These are phyloP conservation scores for Tetradesmus obliquus DNA, from an alignment of 139 green algal species.

Conservation along the genomic window DNA sequence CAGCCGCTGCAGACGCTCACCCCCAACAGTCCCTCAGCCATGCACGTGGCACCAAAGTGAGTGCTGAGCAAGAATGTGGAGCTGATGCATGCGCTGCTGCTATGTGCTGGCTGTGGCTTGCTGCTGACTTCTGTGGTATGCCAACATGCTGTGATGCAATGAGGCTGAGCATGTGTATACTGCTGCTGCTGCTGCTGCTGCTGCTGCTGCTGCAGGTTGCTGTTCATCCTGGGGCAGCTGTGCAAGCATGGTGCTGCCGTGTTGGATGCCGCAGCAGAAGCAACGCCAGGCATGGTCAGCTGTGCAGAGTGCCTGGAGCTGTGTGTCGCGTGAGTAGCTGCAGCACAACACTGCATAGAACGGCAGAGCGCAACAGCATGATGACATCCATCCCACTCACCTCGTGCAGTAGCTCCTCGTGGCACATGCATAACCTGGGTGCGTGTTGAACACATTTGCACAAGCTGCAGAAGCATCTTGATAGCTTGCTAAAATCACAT, in stretches of 20 bases:
- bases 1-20: background rate
- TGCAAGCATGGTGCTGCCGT: constrained; percentile 67
- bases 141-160: background rate
- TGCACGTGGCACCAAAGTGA: constrained; percentile 6
- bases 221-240: constrained; percentile 85
- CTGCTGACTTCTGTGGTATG: background rate
- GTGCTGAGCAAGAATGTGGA: background rate
- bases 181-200: background rate
- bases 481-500: too few species aligned
- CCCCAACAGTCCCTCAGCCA: background rate
- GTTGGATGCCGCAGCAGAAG: constrained; percentile 57
- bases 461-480: background rate
- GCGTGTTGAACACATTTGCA: background rate
- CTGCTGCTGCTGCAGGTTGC: constrained; percentile 49
- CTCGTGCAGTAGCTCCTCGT: background rate
- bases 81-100: background rate
- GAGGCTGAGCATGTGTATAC: background rate
- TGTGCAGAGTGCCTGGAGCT: constrained; percentile 56
- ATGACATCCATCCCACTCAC: constrained; percentile 48
- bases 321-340: constrained; percentile 35
- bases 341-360: background rate
- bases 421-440: background rate
- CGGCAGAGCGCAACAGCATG: background rate
- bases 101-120: background rate
- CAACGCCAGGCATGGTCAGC: background rate